Evolutionary conservation across 371 early-diverging fungal genomes (phyloP).

Genomic region (Agmasoma carcini): DNA sequence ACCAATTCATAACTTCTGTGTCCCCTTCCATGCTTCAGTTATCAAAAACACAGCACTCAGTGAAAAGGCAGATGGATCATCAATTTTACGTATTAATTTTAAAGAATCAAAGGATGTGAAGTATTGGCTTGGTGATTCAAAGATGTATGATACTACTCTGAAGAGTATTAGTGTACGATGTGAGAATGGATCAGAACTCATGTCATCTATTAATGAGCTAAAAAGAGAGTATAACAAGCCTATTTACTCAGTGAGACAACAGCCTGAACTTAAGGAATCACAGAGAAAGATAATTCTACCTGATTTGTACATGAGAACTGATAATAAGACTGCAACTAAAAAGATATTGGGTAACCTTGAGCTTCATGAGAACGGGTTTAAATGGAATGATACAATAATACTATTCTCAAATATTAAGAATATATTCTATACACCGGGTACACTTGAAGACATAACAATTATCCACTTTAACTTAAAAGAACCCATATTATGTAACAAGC

Average conservation of each 20-base stretch:
- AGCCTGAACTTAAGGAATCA: constrained; percentile 41
- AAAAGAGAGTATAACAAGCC: constrained; percentile 37
- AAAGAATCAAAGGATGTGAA: constrained; percentile 69
- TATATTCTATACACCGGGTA: constrained; percentile 90
- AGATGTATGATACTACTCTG: constrained; percentile 1
- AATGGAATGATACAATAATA: constrained; percentile 58
- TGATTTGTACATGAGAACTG: constrained; percentile 80
- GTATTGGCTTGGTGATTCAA: constrained; percentile 60
- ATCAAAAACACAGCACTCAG: constrained; percentile 80
- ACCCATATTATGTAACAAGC: constrained; percentile 85
- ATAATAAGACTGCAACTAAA: constrained; percentile 64
- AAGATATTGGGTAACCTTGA: constrained; percentile 61
- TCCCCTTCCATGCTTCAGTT: constrained; percentile 92
- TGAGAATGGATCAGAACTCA: constrained; percentile 9
- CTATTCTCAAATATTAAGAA: constrained; percentile 91
- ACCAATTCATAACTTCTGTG: constrained; percentile 83
- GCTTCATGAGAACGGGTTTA: constrained; percentile 54
- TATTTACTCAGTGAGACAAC: constrained; percentile 34
- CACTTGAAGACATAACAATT: constrained; percentile 75
- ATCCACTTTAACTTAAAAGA: constrained; percentile 84
- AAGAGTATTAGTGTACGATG: constrained; percentile 37
- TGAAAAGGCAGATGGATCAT: constrained; percentile 78
- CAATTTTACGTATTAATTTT: constrained; percentile 77
- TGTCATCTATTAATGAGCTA: constrained; percentile 44
- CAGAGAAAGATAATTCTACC: constrained; percentile 34